A percentile compares a stretch with the other conserved stretches of the same genome.
Conservation (phyloP, 441 rosid genomes). For the Erodium chrysanthum region DNA sequence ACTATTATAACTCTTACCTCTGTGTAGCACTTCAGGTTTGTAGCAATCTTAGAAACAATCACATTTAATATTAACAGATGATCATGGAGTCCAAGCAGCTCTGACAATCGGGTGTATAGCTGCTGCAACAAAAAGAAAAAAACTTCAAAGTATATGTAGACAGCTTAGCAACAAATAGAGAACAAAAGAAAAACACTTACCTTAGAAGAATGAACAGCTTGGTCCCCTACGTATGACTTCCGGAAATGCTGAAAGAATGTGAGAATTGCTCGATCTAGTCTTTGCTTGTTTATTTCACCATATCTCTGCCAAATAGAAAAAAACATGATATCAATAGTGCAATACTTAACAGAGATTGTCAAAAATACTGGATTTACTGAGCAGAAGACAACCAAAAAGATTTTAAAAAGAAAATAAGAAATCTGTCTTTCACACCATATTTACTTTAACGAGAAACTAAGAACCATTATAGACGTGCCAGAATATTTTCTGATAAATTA, state of each 20-base stretch:
- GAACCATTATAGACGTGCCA: too few species aligned
- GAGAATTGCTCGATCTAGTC: conserved; percentile 98
- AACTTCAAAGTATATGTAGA: conserved; percentile 27
- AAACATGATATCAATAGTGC: neutral
- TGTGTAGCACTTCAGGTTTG: conserved; percentile 91
- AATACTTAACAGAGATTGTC: neutral
- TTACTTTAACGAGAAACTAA: too few species aligned
- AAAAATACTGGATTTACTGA: neutral
- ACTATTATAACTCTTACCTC: conserved; percentile 39
- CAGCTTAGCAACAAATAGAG: conserved; percentile 6
- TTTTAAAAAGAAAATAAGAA: neutral
- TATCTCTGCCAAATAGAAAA: conserved; percentile 55
- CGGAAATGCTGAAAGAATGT: conserved; percentile 94
- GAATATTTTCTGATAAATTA: too few species aligned
- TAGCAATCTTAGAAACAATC: conserved; percentile 88
- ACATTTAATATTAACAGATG: conserved; percentile 85
- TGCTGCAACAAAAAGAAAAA: conserved; percentile 63
- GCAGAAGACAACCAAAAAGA: neutral
- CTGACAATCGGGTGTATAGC: conserved; percentile 87
- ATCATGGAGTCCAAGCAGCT: conserved; percentile 90
- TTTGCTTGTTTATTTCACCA: conserved; percentile 78
- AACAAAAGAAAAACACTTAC: conserved; percentile 31
- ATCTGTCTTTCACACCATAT: too few species aligned
- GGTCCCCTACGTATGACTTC: conserved; percentile 97
- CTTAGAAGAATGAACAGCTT: conserved; percentile 98